Conservation (phyloP, 768 basidiomycete species). For the Mycena leptocephala region DNA sequence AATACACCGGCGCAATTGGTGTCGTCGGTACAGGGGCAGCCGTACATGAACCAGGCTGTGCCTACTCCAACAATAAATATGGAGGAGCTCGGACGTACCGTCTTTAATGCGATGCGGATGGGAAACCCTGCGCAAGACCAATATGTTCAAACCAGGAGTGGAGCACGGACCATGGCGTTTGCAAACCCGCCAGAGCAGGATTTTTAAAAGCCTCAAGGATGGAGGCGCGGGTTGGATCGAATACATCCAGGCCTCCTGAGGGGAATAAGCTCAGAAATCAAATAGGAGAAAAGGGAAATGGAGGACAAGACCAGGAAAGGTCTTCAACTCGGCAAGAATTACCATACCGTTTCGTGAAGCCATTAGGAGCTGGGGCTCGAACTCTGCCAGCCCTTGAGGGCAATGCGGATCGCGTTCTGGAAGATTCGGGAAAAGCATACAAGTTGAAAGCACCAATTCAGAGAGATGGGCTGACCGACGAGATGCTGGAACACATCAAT, state of each 20-base stretch:
- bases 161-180: neutral
- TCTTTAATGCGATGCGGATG: conserved; percentile 5
- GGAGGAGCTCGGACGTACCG: conserved; percentile 19
- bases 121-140: neutral
- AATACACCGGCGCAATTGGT: neutral
- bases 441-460: conserved; percentile 22
- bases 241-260: conserved; percentile 22
- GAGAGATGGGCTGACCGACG: conserved; percentile 17
- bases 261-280: conserved; percentile 5
- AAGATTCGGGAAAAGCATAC: conserved; percentile 16
- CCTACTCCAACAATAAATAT: neutral
- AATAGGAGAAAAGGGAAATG: neutral
- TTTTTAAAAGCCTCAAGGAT: conserved; percentile 27
- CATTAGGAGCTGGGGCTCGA: conserved; percentile 18
- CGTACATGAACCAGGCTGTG: neutral
- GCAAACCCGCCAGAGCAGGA: conserved; percentile 16
- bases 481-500: conserved; percentile 24
- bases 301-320: neutral
- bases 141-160: conserved; percentile 14
- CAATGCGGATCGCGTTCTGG: neutral
- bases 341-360: conserved; percentile 18
- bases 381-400: conserved; percentile 11
- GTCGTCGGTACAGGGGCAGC: too few relatives aligned
- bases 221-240: conserved; percentile 4
- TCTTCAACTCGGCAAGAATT: neutral